Evolutionary conservation across 345 rosid species (phyloP).

Genomic region (Aquilaria malaccensis): DNA sequence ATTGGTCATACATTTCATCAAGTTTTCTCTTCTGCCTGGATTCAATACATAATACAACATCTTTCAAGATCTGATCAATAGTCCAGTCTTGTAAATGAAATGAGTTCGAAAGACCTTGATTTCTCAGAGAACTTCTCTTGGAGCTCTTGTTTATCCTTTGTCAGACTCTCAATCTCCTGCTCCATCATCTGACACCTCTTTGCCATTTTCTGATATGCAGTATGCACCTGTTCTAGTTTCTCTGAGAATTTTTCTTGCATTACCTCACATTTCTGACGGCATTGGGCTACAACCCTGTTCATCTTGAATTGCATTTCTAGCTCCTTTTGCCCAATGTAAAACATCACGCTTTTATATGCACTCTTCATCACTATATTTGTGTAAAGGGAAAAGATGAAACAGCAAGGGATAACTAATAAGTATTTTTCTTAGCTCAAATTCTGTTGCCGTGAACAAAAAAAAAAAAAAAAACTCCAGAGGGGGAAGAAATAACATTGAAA

Average conservation of each 20-base stretch:
- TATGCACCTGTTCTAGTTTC: constrained; percentile 82
- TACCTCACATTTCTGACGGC: constrained; percentile 80
- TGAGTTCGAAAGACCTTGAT: constrained; percentile 46
- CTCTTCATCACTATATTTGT: constrained; percentile 75
- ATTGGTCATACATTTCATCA: constrained; percentile 95
- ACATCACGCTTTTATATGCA: constrained; percentile 86
- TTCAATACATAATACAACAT: constrained; percentile 4
- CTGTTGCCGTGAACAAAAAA: not conserved
- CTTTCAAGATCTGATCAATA: not conserved
- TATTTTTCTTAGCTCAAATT: constrained; percentile 1
- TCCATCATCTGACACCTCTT: constrained; percentile 90
- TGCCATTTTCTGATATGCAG: constrained; percentile 88
- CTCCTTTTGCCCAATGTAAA: constrained; percentile 80
- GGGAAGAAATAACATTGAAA: not conserved
- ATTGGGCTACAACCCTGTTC: constrained; percentile 76
- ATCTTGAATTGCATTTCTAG: constrained; percentile 90
- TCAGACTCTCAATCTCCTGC: constrained; percentile 76
- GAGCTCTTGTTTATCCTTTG: constrained; percentile 92
- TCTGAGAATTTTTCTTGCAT: constrained; percentile 90
- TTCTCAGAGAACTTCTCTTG: constrained; percentile 93
- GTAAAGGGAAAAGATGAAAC: constrained; percentile 33
- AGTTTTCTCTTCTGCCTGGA: constrained; percentile 94
- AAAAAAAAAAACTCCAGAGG: not conserved
- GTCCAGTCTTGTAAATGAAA: constrained; percentile 5
- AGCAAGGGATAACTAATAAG: not conserved